Evolutionary conservation across 2,329 filamentous ascomycete species (phyloP), one percentile per base, ranked within the genome.

Genomic region (Fusarium protoensiforme): DNA sequence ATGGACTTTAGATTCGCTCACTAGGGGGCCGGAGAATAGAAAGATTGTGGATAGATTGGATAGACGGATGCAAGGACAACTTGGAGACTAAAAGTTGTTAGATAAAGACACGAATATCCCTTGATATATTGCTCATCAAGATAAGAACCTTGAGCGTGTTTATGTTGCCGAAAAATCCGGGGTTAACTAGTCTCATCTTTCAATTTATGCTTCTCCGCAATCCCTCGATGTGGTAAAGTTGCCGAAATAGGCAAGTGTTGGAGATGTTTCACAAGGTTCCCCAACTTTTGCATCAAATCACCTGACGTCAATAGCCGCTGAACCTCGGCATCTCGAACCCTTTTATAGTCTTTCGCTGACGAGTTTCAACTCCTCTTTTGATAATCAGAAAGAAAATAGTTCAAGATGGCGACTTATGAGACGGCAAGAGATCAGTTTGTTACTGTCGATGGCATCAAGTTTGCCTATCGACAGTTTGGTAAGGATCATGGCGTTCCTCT

Each of bases 1-100:
- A 77, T 89, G 62, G 87, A 90, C 72, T 90, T 90, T 75, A 78
- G 85, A 20, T 90, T 90, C 68, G 84, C 79, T 13, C 85, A 87
- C 71, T 88, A 81, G 33, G 24, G 1, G 4, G 18, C 6, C 16
- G 16, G 14, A 18, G 27, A 46, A 20, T 24, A 4, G 14, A 11
- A n/a, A 18, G 27, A 43, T n/a, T 29, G n/a, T 11, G 43, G 43
- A 27, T 29, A 31, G 16, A 51, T 48, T 24, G 20, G 20, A 46
- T 46, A 24, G 41, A 24, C 20, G 16, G 24, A 48, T 48, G 29
- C 6, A 13, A 29, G 24, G 5, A 29, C 43, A 29, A 1, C 43
- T 48, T 11, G 24, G 24, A 41, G 43, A 31, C 46, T 14, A 31
- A 14, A 51, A 5, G 46, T n/a, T 51, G 46, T 20, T 51, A 31